A percentile compares a stretch with the other conserved stretches of the same genome.
Conservation (phyloP, 2,329 filamentous ascomycete genomes). For the Xylogone sp. region DNA sequence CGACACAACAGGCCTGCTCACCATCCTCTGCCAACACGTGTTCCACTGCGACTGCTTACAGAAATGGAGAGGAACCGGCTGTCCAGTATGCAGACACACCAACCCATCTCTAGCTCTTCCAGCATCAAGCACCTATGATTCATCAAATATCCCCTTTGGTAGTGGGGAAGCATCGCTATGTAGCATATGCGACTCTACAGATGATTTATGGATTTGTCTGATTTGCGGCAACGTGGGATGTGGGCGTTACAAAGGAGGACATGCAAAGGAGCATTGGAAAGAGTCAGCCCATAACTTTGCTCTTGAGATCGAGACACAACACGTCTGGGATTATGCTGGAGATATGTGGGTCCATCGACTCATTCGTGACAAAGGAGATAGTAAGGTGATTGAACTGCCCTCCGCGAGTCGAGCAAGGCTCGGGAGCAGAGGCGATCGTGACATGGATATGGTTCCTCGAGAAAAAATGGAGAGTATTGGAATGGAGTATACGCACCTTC, state of each 20-base stretch:
- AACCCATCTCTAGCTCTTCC: conserved; percentile 47
- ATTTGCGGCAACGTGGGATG: conserved; percentile 92
- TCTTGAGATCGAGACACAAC: conserved; percentile 87
- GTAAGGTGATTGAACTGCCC: conserved; percentile 88
- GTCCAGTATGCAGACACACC: conserved; percentile 91
- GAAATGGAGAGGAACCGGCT: conserved; percentile 92
- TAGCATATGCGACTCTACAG: conserved; percentile 71
- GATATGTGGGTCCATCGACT: conserved; percentile 95
- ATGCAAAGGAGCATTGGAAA: conserved; percentile 92
- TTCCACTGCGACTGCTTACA: conserved; percentile 96
- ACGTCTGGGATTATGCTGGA: conserved; percentile 96
- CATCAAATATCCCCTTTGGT: conserved; percentile 55
- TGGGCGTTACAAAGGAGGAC: conserved; percentile 88
- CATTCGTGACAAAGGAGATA: conserved; percentile 89
- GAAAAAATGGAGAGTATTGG: conserved; percentile 73
- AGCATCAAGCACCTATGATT: conserved; percentile 33
- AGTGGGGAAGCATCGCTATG: conserved; percentile 67
- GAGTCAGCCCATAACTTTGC: conserved; percentile 86
- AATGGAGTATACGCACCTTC: conserved; percentile 89
- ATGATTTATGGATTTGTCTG: conserved; percentile 92
- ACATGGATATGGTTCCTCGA: conserved; percentile 67
- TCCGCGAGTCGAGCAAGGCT: conserved; percentile 24
- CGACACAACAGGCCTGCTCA: conserved; percentile 90
- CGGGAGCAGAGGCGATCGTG: conserved; percentile 16
- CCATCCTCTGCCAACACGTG: conserved; percentile 94